phyloP scores from a whole-genome alignment of 805 yeast genomes.

The Babjeviella inositovora region DNA sequence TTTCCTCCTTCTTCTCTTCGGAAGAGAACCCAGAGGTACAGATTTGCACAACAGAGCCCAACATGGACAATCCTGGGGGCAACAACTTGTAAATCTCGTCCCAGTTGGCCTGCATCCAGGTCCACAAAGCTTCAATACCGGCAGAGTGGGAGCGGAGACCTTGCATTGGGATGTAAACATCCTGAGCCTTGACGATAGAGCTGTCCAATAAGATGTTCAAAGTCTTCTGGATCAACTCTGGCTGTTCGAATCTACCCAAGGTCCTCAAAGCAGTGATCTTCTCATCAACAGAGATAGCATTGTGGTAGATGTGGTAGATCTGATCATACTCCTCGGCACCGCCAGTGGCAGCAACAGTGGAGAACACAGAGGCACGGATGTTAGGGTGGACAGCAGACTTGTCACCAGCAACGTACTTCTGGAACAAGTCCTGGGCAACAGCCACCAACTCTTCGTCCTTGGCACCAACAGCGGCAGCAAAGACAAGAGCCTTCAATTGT shows the following conservation, averaged over 20 bases:
- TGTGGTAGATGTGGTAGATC: conserved; percentile 40
- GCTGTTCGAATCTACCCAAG: conserved; percentile 46
- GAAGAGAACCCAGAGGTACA: conserved; percentile 48
- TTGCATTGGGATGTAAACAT: conserved; percentile 60
- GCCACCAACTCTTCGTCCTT: conserved; percentile 29
- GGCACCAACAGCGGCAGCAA: conserved; percentile 39
- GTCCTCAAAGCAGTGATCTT: conserved; percentile 54
- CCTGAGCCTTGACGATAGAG: conserved; percentile 46
- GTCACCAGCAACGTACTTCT: conserved; percentile 42
- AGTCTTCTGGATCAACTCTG: conserved; percentile 36
- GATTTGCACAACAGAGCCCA: conserved; percentile 56
- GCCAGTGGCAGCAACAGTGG: conserved; percentile 51
- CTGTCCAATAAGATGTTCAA: conserved; percentile 41
- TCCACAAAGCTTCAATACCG: conserved; percentile 60
- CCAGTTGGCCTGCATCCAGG: conserved; percentile 66
- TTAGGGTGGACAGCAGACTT: conserved; percentile 59
- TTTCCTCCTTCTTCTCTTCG: conserved; percentile 29
- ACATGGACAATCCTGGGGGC: conserved; percentile 73
- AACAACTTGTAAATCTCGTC: conserved; percentile 43
- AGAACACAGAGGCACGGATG: conserved; percentile 50
- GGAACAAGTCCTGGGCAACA: conserved; percentile 29
- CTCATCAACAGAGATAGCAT: conserved; percentile 49
- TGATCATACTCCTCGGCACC: conserved; percentile 45
- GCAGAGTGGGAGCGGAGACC: conserved; percentile 47
- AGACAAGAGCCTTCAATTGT: conserved; percentile 51